A percentile compares a stretch with the other conserved stretches of the same genome.
Evolutionary conservation across 208 protist genomes (phyloP).

Genomic region (Leishmania major): DNA sequence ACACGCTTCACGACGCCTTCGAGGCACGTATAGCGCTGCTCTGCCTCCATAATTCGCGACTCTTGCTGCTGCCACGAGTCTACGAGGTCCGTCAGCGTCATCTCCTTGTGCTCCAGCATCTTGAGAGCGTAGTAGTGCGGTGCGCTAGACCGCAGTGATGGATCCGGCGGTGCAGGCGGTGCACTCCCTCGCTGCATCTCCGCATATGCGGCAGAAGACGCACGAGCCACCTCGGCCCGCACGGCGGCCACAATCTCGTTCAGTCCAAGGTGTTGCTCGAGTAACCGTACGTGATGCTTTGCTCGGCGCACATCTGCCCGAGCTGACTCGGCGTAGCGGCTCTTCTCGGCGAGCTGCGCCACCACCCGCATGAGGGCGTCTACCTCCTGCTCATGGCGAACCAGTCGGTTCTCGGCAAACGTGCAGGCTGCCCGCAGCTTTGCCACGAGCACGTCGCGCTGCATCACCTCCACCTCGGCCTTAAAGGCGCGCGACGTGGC

Average conservation of each 20-base stretch:
- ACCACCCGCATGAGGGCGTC: constrained; percentile 71
- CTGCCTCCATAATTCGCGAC: constrained; percentile 37
- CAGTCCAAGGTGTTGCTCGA: constrained; percentile 73
- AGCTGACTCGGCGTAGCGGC: constrained; percentile 41
- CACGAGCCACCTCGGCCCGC: constrained; percentile 8
- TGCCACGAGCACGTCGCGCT: constrained; percentile 47
- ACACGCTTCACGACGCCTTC: constrained; percentile 40
- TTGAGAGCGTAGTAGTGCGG: constrained; percentile 82
- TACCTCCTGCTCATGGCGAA: constrained; percentile 57
- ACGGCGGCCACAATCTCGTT: constrained; percentile 62
- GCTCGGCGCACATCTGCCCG: constrained; percentile 40
- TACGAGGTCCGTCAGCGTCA: constrained; percentile 83
- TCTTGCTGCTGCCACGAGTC: constrained; percentile 73
- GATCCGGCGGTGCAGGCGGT: constrained; percentile 5
- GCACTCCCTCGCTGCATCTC: background rate
- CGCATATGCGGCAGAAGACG: background rate
- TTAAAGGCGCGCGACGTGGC: constrained; percentile 39
- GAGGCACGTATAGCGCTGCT: constrained; percentile 45
- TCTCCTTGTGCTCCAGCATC: constrained; percentile 68
- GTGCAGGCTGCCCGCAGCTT: constrained; percentile 49
- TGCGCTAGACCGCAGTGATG: constrained; percentile 26
- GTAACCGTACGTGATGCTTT: constrained; percentile 60
- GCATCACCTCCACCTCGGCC: constrained; percentile 47
- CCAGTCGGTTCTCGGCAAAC: constrained; percentile 44
- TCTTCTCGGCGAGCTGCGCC: constrained; percentile 53